Evolutionary conservation across 257 asterid genomes (phyloP).

Genomic region (Ballota nigra): DNA sequence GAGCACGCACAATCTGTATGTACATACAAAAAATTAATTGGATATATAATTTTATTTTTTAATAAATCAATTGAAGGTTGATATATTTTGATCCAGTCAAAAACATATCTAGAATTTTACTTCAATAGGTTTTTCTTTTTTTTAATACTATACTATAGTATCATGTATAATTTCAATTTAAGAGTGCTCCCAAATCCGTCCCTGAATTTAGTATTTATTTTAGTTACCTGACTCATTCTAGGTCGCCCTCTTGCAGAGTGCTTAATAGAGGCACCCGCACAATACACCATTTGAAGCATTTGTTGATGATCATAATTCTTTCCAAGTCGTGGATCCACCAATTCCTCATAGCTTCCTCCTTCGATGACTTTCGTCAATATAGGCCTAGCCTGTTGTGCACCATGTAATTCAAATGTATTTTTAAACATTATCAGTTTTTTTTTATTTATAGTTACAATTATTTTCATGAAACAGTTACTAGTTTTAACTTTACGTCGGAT

Average conservation of each 20-base stretch:
- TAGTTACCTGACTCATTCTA: conserved; percentile 80
- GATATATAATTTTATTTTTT: neutral
- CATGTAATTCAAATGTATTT: neutral
- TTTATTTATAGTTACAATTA: too few species aligned
- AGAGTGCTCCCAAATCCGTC: too few species aligned
- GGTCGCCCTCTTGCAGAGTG: conserved; percentile 91
- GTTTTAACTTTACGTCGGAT: too few species aligned
- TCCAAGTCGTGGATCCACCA: conserved; percentile 69
- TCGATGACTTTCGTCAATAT: conserved; percentile 41
- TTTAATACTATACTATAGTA: too few species aligned
- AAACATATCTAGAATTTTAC: too few species aligned
- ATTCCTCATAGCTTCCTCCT: conserved; percentile 58
- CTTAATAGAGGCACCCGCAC: conserved; percentile 67
- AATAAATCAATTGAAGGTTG: neutral
- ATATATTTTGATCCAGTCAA: neutral
- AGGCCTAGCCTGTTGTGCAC: conserved; percentile 79
- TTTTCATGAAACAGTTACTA: too few species aligned
- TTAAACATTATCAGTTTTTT: too few species aligned
- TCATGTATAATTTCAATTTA: too few species aligned
- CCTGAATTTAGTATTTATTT: too few species aligned
- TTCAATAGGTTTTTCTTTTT: too few species aligned
- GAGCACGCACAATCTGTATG: conserved; percentile 63
- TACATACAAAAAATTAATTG: too few species aligned
- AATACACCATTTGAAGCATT: conserved; percentile 73
- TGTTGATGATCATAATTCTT: conserved; percentile 58